A percentile compares a stretch with the other conserved stretches of the same genome.
Conservation (phyloP, 768 basidiomycete species). For the Russula virescens region DNA sequence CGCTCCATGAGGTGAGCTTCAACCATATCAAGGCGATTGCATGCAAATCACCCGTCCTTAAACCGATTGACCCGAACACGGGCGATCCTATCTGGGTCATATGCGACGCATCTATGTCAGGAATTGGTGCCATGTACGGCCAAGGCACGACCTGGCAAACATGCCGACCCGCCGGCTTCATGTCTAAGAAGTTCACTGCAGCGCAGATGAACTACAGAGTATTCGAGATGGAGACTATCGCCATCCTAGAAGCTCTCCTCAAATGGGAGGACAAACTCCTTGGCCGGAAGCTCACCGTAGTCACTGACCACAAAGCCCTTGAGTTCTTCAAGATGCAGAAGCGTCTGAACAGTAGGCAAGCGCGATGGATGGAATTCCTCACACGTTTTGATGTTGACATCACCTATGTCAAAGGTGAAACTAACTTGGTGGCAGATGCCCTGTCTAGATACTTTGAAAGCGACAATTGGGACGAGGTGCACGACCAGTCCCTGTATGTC, state of each 20-base stretch:
- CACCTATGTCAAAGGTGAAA: background rate
- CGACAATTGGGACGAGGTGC: background rate
- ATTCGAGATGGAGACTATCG: background rate
- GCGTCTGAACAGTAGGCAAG: background rate
- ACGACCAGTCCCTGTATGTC: background rate
- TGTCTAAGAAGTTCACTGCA: background rate
- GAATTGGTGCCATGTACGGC: background rate
- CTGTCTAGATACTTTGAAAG: background rate
- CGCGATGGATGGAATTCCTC: background rate
- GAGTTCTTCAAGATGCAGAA: background rate
- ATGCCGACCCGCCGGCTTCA: background rate
- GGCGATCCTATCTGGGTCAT: background rate
- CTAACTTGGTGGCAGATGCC: background rate
- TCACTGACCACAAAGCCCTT: background rate
- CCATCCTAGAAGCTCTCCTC: background rate
- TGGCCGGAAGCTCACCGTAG: background rate
- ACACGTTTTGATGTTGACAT: background rate
- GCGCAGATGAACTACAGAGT: background rate
- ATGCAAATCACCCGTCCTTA: background rate
- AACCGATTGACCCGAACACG: background rate
- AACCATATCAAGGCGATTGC: background rate
- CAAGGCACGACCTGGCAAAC: background rate
- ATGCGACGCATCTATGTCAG: background rate
- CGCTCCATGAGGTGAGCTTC: background rate
- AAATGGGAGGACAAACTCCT: background rate